Evolutionary conservation across 2,329 filamentous ascomycete species (phyloP), one percentile per base, ranked within the genome.

Genomic region (Leptographium galeiforme): DNA sequence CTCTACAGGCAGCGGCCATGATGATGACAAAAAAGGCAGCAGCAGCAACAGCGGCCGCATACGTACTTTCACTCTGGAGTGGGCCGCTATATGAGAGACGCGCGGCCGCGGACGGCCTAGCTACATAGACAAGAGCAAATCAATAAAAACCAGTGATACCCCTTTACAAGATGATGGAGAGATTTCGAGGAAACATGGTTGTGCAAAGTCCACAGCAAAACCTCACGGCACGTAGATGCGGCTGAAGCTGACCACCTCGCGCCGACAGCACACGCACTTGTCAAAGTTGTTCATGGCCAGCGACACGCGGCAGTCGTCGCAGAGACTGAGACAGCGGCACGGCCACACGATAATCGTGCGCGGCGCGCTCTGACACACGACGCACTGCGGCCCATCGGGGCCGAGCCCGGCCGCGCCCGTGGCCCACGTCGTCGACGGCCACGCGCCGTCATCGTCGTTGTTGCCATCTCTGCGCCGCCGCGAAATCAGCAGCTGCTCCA

Each of bases 221-320:
- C 19, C n/a, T 40, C 10, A 41, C 50, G 93, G 93, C 43, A 97
- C 89, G 73, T 87, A 98, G 56, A 98, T 81, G 61, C 89, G 81
- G 60, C 88, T 90, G 67, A 95, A 97, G 53, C 90, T 93, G 53
- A 82, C 80, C 34, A 97, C 89, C 61, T 93, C 86, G 54, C 88
- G 81, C 50, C 93, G 79, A 67, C 93, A 97, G 63, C 91, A 97
- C 41, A 97, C 90, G 65, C 93, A 98, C 64, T 88, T 94, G 58
- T 90, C 88, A 66, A 95, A 97, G 66, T 97, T 97, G 66, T 96
- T 94, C 82, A 95, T 90, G 4, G 93, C 93, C 57, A 97, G 75
- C 45, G 88, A 91, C 39, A 97, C 87, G 36, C 93, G 78, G 65
- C 93, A 97, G 60, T 97, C 93, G 66, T 98, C 93, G 65, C 93